phyloP scores from a whole-genome alignment of 768 basidiomycete species.

The Fibroporia radiculosa region DNA sequence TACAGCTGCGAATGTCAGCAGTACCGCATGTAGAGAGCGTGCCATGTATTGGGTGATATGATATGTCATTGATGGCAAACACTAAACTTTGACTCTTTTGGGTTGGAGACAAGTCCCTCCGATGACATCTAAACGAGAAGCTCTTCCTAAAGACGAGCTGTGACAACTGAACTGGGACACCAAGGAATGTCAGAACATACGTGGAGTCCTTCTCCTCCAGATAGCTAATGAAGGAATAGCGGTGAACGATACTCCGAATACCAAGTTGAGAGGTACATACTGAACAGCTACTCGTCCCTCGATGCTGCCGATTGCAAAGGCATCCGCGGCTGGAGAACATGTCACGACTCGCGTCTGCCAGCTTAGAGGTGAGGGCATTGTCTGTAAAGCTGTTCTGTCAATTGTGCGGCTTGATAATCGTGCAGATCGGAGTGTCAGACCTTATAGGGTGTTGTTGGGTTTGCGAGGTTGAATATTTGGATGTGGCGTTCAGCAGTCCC shows the following conservation, averaged over 20 bases:
- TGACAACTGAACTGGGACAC: not conserved
- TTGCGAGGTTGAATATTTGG: constrained; percentile 80
- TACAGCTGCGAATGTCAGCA: too few relatives aligned
- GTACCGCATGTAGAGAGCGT: constrained; percentile 39
- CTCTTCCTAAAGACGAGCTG: constrained; percentile 29
- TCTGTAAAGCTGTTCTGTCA: constrained; percentile 34
- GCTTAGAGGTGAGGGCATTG: constrained; percentile 79
- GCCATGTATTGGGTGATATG: constrained; percentile 45
- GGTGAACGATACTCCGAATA: not conserved
- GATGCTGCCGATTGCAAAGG: constrained; percentile 80
- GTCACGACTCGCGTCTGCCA: constrained; percentile 88
- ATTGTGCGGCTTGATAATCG: not conserved
- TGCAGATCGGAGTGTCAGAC: constrained; percentile 25
- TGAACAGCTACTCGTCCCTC: constrained; percentile 95
- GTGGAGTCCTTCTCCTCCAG: constrained; percentile 78
- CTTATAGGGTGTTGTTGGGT: constrained; percentile 74
- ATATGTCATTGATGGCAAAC: constrained; percentile 50
- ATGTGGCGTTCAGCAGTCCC: constrained; percentile 92
- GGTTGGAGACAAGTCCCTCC: constrained; percentile 26
- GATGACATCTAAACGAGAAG: constrained; percentile 53
- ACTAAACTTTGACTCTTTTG: constrained; percentile 36
- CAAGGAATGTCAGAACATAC: constrained; percentile 29
- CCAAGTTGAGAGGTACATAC: constrained; percentile 40
- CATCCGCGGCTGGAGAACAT: constrained; percentile 71
- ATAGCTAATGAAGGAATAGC: constrained; percentile 44